Conservation (phyloP, 805 yeast species). For the Brettanomyces naardenensis region DNA sequence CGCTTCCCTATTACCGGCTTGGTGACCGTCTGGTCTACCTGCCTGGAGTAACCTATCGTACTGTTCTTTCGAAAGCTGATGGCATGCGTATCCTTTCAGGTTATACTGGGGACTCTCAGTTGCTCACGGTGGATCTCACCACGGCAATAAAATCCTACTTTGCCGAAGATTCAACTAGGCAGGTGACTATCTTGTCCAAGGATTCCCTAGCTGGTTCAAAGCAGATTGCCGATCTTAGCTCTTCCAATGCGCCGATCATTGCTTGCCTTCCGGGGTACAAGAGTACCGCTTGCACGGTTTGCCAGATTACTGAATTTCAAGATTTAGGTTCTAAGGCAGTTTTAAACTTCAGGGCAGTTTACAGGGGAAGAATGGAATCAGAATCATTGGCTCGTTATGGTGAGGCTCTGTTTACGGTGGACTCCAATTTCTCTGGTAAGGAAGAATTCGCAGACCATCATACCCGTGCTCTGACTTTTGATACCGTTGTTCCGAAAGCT, state of each 20-base stretch:
- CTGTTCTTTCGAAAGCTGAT: conserved; percentile 39
- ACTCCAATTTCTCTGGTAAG: neutral
- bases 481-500: neutral
- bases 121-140: conserved; percentile 1
- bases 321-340: neutral
- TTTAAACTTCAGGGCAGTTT: conserved; percentile 2
- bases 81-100: conserved; percentile 38
- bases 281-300: neutral
- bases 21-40: conserved; percentile 33
- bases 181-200: too few species aligned
- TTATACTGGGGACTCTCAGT: neutral
- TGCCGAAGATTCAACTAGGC: too few species aligned
- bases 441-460: conserved; percentile 1
- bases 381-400: conserved; percentile 12
- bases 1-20: conserved; percentile 16
- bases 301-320: neutral
- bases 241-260: conserved; percentile 1
- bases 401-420: conserved; percentile 5
- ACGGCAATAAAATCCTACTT: neutral
- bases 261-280: conserved; percentile 2
- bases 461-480: neutral
- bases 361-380: conserved; percentile 6
- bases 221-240: too few species aligned
- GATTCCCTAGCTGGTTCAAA: too few species aligned
- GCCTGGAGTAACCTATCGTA: conserved; percentile 57